Conservation (phyloP, 176 grass and related monocot species). For the Carex pumila region DNA sequence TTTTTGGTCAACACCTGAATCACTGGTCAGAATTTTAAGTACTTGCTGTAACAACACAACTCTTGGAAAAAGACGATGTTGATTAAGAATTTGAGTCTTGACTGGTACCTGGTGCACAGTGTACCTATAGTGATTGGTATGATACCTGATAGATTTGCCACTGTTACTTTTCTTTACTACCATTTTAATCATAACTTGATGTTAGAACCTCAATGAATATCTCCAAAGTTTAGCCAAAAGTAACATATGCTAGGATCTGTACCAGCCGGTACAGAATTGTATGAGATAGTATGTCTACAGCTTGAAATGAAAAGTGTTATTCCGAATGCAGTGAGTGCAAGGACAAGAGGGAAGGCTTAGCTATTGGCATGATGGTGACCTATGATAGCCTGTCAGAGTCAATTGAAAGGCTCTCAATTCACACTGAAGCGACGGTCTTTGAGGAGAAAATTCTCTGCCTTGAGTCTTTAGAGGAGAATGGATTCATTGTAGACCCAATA, state of each 20-base stretch:
- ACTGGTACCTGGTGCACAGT: neutral
- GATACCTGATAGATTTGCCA: too few species aligned
- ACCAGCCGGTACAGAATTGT: neutral
- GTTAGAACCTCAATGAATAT: neutral
- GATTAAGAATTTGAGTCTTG: neutral
- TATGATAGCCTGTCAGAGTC: constrained; percentile 38
- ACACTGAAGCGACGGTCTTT: constrained; percentile 20
- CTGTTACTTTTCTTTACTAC: neutral
- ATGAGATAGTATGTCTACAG: neutral
- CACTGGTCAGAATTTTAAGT: neutral
- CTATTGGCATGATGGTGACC: constrained; percentile 37
- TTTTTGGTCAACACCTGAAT: neutral
- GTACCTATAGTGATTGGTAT: neutral
- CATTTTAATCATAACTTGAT: neutral
- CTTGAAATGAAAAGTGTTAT: neutral
- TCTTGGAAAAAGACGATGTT: neutral
- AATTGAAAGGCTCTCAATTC: constrained; percentile 26
- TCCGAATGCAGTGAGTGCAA: neutral
- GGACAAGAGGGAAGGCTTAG: constrained; percentile 31
- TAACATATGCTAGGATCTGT: neutral
- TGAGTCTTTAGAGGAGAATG: constrained; percentile 30
- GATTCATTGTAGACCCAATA: constrained; percentile 34
- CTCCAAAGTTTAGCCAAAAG: neutral
- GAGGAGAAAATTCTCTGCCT: constrained; percentile 35
- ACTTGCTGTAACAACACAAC: neutral